Evolutionary conservation across 768 basidiomycete genomes (phyloP), one percentile per base, ranked within the genome.

Genomic region (Sarcomyxa edulis): DNA sequence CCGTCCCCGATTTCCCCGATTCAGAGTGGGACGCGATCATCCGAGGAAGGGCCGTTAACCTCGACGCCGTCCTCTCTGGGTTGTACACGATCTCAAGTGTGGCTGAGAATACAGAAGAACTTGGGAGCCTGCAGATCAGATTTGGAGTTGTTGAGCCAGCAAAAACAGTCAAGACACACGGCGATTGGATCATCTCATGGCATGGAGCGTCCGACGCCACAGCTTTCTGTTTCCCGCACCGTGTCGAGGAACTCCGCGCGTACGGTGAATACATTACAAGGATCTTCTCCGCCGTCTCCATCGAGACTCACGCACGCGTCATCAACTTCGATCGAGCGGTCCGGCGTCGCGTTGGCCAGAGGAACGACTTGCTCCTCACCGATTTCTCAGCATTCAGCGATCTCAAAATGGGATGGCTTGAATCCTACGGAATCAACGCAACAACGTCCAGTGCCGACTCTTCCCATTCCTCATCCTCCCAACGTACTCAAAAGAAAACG

Each of bases 161-260:
- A 12, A 32, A 39, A 23, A 40, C 11, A 7, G 42, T 60, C 25
- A 5, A 35, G 1, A 46, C 44, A 5, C 20, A 20, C 1, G 36
- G 33, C 5, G 53, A 62, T 6, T 64, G 59, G 60, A n/a, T 32
- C 15, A 15, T 38, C 5, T 56, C 58, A 1, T 62, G 55, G 54
- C 22, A 37, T 4, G 24, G 6, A 6, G 32, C 47, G 6, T 2
- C 34, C 2, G 20, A 25, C n/a, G 61, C 59, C 0, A 49, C 42
- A 25, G 1, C n/a, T 0, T 62, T 52, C 39, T 46, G 48, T 4
- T 61, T 60, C 46, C 56, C 54, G 0, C 53, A 62, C 35, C 44
- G 57, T 3, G 7, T 6, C 0, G 7, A 33, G 0, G 61, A 66
- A 35, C 53, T 64, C 14, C 2, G 22, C 3, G 35, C 12, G 0